Conservation (phyloP, 352 stramenopile species). For the Pythium rhizo-oryzae region DNA sequence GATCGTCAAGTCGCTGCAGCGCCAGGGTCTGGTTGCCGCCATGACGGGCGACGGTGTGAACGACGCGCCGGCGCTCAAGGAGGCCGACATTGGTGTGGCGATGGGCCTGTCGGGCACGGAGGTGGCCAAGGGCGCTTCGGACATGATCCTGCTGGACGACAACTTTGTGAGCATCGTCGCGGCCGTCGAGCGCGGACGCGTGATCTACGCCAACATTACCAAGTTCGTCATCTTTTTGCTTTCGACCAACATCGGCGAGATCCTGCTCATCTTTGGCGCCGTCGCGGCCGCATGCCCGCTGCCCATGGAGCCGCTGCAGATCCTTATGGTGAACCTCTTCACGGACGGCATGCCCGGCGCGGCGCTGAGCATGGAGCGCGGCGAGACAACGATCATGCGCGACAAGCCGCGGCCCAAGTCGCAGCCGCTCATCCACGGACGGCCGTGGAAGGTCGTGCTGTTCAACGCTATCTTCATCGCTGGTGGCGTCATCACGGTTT, state of each 20-base stretch:
- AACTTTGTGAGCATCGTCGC: too few species aligned
- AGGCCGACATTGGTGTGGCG: constrained; percentile 95
- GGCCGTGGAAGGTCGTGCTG: constrained; percentile 62
- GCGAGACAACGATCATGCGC: constrained; percentile 66
- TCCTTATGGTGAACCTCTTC: constrained; percentile 98
- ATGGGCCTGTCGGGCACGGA: constrained; percentile 98
- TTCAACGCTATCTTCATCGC: constrained; percentile 50
- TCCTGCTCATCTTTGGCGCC: constrained; percentile 83
- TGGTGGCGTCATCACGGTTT: constrained; percentile 40
- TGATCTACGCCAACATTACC: too few species aligned
- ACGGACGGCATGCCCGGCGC: constrained; percentile 92
- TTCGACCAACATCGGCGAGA: constrained; percentile 96
- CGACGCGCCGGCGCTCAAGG: constrained; percentile 93
- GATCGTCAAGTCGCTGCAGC: constrained; percentile 95
- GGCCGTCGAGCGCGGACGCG: constrained; percentile 96
- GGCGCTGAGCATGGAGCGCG: constrained; percentile 71
- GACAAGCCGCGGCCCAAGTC: constrained; percentile 59
- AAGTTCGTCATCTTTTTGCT: constrained; percentile 99
- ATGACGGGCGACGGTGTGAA: constrained; percentile 93
- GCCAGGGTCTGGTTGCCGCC: constrained; percentile 85
- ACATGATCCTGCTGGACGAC: constrained; percentile 99
- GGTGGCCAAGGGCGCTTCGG: constrained; percentile 97
- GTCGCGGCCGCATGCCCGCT: constrained; percentile 62
- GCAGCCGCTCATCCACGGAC: constrained; percentile 56
- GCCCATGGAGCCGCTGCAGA: constrained; percentile 96